These are phyloP conservation scores for Pseudocercospora pini-densiflorae DNA, from an alignment of 2,329 filamentous ascomycete species.

Conservation along the genomic window DNA sequence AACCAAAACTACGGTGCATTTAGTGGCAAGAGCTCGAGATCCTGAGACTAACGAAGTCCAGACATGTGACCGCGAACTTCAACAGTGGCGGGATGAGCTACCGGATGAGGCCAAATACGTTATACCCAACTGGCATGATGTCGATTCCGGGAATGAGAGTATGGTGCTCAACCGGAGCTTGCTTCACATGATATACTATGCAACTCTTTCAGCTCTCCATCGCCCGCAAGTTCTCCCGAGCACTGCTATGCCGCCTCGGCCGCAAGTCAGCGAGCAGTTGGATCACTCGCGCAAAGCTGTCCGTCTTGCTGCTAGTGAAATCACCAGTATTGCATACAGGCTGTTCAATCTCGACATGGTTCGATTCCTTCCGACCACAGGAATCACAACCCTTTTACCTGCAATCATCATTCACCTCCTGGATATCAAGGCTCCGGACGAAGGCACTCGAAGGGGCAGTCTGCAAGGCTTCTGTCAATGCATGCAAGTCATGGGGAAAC, in stretches of 20 bases:
- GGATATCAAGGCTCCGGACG: slow-evolving; percentile 84
- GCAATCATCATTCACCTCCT: slow-evolving; percentile 93
- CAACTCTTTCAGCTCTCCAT: slow-evolving; percentile 87
- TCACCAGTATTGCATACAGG: slow-evolving; percentile 80
- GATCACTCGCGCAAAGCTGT: slow-evolving; percentile 83
- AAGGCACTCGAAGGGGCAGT: slow-evolving; percentile 71
- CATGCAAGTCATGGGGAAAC: slow-evolving; percentile 86
- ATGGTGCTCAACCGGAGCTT: slow-evolving; percentile 77
- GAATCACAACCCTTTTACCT: slow-evolving; percentile 86
- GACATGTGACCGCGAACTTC: slow-evolving; percentile 77
- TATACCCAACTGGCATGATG: slow-evolving; percentile 58
- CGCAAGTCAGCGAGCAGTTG: slow-evolving; percentile 69
- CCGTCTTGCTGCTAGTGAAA: slow-evolving; percentile 80
- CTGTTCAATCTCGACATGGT: slow-evolving; percentile 75
- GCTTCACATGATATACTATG: slow-evolving; percentile 91
- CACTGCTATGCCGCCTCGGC: slow-evolving; percentile 47
- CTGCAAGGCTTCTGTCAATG: slow-evolving; percentile 85
- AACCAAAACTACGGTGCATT: slow-evolving; percentile 77
- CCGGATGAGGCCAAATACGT: slow-evolving; percentile 73
- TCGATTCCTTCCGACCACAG: slow-evolving; percentile 81
- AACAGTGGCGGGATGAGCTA: slow-evolving; percentile 75
- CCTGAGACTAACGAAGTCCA: slow-evolving; percentile 82
- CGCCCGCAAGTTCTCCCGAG: slow-evolving; percentile 87
- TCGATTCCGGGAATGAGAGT: slow-evolving; percentile 63
- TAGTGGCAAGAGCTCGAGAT: slow-evolving; percentile 85